Percentiles rank a stretch among this genome's conserved stretches.
Evolutionary conservation across 2,329 filamentous ascomycete genomes (phyloP).

Genomic region (Ramularia endophylla): DNA sequence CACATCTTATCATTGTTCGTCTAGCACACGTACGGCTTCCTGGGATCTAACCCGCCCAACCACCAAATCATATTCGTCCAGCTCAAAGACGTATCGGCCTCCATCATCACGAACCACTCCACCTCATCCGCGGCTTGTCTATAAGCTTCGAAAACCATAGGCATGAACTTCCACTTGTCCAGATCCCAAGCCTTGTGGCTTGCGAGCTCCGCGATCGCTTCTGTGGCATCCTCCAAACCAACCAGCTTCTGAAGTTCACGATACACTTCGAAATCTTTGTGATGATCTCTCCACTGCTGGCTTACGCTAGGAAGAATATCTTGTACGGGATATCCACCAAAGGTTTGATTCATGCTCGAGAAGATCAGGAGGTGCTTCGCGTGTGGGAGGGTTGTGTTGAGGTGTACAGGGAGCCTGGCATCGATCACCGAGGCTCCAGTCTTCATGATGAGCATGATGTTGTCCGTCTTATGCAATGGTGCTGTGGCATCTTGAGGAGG

Average conservation of each 20-base stretch:
- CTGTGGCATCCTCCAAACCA: conserved; percentile 28
- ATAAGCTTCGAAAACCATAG: too few species aligned
- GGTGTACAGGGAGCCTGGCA: conserved; percentile 52
- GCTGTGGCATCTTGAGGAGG: too few species aligned
- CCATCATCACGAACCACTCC: conserved; percentile 50
- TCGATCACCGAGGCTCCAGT: conserved; percentile 54
- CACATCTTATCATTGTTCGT: conserved; percentile 49
- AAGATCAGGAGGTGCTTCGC: conserved; percentile 39
- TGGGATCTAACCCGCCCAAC: conserved; percentile 40
- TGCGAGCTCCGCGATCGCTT: conserved; percentile 14
- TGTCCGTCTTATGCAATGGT: conserved; percentile 32
- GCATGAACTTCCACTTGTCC: too few species aligned
- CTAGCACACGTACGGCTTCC: conserved; percentile 38
- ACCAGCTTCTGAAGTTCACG: conserved; percentile 27
- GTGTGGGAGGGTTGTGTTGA: conserved; percentile 51
- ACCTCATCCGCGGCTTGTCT: too few species aligned
- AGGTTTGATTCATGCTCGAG: conserved; percentile 45
- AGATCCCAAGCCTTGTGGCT: too few species aligned
- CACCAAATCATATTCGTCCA: conserved; percentile 41
- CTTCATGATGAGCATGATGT: conserved; percentile 53
- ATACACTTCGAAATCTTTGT: conserved; percentile 32
- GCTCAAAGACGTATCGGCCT: conserved; percentile 46
- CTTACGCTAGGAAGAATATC: conserved; percentile 30
- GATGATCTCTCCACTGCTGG: conserved; percentile 21
- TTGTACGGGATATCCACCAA: conserved; percentile 37